Evolutionary conservation across 805 yeast species (phyloP).

Genomic region (Yamadazyma philogaea): DNA sequence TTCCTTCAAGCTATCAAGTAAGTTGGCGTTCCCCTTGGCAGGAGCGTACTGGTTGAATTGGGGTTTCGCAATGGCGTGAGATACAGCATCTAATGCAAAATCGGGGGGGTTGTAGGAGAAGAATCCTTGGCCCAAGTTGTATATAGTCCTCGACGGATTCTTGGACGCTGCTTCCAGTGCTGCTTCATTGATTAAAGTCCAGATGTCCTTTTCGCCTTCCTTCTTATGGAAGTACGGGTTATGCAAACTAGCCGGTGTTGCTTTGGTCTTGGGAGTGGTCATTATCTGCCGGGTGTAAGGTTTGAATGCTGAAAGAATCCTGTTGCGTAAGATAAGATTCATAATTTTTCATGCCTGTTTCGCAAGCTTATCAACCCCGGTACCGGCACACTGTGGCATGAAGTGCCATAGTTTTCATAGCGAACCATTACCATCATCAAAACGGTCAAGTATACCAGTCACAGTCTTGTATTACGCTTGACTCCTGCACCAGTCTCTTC

Average conservation of each 20-base stretch:
- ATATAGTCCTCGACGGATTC: constrained; percentile 65
- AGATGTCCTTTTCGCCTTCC: constrained; percentile 79
- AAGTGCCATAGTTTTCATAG: neutral
- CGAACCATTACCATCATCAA: neutral
- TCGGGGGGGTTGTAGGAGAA: constrained; percentile 94
- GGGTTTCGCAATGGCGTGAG: constrained; percentile 68
- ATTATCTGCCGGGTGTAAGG: neutral
- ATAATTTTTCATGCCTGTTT: neutral
- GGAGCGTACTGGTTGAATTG: constrained; percentile 89
- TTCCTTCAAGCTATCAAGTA: constrained; percentile 65
- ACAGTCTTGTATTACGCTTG: no score
- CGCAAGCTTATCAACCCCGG: constrained; percentile 3
- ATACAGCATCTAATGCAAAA: constrained; percentile 84
- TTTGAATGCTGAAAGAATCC: neutral
- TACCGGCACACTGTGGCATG: constrained; percentile 3
- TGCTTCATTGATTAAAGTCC: constrained; percentile 94
- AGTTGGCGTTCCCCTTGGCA: constrained; percentile 78
- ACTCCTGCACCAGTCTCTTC: constrained; percentile 71
- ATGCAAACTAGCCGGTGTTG: constrained; percentile 28
- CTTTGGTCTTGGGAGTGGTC: constrained; percentile 3
- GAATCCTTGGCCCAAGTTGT: constrained; percentile 95
- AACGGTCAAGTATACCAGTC: no score
- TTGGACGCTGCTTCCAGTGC: constrained; percentile 78
- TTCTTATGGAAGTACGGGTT: constrained; percentile 61
- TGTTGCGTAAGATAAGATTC: neutral